These are phyloP conservation scores for Plasmopara muralis DNA, from an alignment of 352 stramenopile species.

Conservation along the genomic window DNA sequence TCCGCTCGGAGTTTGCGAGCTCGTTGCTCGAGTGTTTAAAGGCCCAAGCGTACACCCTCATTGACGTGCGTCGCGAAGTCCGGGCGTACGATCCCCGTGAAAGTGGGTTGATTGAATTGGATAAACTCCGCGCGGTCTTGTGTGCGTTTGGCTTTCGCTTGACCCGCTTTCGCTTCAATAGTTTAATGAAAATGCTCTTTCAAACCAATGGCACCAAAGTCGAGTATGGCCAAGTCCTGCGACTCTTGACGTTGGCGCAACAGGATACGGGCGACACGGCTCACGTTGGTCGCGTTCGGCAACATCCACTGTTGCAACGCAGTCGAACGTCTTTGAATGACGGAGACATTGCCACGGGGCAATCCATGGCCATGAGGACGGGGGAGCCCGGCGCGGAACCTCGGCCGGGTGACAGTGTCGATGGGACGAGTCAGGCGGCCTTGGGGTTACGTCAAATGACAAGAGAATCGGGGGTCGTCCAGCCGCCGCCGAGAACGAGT, in stretches of 20 bases:
- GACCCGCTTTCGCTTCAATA: slow-evolving; percentile 58
- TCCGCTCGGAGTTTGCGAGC: slow-evolving; percentile 43
- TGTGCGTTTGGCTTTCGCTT: slow-evolving; percentile 36
- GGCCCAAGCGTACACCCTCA: slow-evolving; percentile 12
- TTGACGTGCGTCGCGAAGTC: slow-evolving; percentile 32
- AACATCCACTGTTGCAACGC: slow-evolving; percentile 21
- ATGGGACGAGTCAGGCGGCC: background rate
- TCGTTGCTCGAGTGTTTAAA: slow-evolving; percentile 27
- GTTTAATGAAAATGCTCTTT: slow-evolving; percentile 49
- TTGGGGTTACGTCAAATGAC: background rate
- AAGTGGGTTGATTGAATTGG: slow-evolving; percentile 35
- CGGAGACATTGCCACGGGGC: background rate
- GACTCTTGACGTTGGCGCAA: slow-evolving; percentile 29
- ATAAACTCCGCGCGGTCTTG: slow-evolving; percentile 36
- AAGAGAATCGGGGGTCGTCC: background rate
- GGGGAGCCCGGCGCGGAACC: background rate
- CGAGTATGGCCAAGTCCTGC: slow-evolving; percentile 41
- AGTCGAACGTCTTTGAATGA: slow-evolving; percentile 8
- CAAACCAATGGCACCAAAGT: slow-evolving; percentile 30
- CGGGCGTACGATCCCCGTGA: slow-evolving; percentile 21
- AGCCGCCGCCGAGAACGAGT: background rate
- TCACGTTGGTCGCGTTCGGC: slow-evolving; percentile 1
- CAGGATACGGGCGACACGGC: slow-evolving; percentile 6
- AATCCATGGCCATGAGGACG: too few species aligned
- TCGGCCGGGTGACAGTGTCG: background rate